Evolutionary conservation across 768 basidiomycete species (phyloP).

Genomic region (Mycena floridula): DNA sequence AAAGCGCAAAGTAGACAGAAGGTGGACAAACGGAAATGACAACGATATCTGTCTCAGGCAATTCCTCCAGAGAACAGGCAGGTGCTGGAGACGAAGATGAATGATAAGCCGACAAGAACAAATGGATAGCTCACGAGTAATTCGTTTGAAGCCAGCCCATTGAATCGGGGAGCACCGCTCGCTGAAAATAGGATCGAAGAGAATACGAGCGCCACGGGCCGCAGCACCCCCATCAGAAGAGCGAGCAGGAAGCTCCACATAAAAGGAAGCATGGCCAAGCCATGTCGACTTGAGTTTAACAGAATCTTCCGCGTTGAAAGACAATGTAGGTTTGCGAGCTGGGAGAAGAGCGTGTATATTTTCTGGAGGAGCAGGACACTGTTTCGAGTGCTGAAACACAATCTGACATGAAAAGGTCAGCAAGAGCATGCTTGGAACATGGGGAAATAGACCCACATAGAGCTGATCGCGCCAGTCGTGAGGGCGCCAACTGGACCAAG

Average conservation of each 20-base stretch:
- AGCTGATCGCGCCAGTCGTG: conserved; percentile 8
- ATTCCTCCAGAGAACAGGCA: conserved; percentile 45
- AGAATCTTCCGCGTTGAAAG: conserved; percentile 17
- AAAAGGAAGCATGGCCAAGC: conserved; percentile 51
- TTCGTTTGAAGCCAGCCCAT: conserved; percentile 39
- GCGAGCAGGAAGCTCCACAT: conserved; percentile 41
- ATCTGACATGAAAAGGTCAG: no score
- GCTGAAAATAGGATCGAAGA: conserved; percentile 51
- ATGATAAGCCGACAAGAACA: conserved; percentile 8
- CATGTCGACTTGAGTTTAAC: conserved; percentile 44
- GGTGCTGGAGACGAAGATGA: conserved; percentile 25
- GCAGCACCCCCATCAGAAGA: conserved; percentile 10
- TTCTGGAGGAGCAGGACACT: conserved; percentile 4
- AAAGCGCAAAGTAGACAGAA: neutral
- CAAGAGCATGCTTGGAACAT: no score
- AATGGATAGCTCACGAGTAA: conserved; percentile 32
- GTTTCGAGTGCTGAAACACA: neutral
- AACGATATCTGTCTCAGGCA: conserved; percentile 58
- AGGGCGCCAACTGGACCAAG: conserved; percentile 22
- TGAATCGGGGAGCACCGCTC: conserved; percentile 44
- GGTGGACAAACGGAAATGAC: conserved; percentile 38
- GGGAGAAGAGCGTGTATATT: conserved; percentile 18
- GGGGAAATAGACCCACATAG: conserved; percentile 8
- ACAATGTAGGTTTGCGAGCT: conserved; percentile 34
- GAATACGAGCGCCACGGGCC: conserved; percentile 39